A percentile compares a stretch with the other conserved stretches of the same genome.
Evolutionary conservation across 2,329 filamentous ascomycete species (phyloP).

Genomic region (Escovopsis sp.): DNA sequence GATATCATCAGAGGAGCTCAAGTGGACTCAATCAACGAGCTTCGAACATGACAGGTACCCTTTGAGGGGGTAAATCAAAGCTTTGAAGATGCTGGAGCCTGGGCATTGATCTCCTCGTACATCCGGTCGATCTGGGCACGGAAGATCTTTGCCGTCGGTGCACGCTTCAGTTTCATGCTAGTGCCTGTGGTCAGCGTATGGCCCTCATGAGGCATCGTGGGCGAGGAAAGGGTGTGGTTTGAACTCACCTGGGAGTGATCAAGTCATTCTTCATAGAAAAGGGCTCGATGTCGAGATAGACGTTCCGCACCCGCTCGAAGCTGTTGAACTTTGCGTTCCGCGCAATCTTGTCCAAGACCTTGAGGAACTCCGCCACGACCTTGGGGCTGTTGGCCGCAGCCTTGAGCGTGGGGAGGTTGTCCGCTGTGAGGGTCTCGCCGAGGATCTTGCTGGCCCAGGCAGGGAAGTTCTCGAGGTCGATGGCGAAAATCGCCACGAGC

Average conservation of each 20-base stretch:
- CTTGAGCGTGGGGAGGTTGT: conserved; percentile 53
- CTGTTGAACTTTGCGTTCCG: conserved; percentile 81
- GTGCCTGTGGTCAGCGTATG: conserved; percentile 7
- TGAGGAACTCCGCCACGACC: conserved; percentile 60
- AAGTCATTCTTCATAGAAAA: conserved; percentile 90
- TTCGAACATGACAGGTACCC: neutral
- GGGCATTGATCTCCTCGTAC: conserved; percentile 38
- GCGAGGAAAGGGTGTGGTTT: neutral
- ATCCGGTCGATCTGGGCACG: conserved; percentile 37
- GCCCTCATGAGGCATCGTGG: neutral
- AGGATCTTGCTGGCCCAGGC: conserved; percentile 66
- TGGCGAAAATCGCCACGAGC: conserved; percentile 75
- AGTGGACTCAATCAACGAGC: neutral
- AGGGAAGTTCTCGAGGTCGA: conserved; percentile 75
- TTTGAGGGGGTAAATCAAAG: conserved; percentile 19
- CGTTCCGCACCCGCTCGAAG: conserved; percentile 69
- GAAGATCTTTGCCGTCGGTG: conserved; percentile 38
- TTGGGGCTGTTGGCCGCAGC: conserved; percentile 52
- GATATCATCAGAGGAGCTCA: conserved; percentile 1
- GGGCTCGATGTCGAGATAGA: conserved; percentile 67
- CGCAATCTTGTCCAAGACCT: conserved; percentile 63
- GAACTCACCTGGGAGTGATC: conserved; percentile 69
- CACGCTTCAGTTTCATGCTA: conserved; percentile 47
- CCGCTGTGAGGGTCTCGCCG: conserved; percentile 46
- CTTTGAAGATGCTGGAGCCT: conserved; percentile 20